Conservation (phyloP, 2,329 filamentous ascomycete genomes). For the Lecanicillium sp. region DNA sequence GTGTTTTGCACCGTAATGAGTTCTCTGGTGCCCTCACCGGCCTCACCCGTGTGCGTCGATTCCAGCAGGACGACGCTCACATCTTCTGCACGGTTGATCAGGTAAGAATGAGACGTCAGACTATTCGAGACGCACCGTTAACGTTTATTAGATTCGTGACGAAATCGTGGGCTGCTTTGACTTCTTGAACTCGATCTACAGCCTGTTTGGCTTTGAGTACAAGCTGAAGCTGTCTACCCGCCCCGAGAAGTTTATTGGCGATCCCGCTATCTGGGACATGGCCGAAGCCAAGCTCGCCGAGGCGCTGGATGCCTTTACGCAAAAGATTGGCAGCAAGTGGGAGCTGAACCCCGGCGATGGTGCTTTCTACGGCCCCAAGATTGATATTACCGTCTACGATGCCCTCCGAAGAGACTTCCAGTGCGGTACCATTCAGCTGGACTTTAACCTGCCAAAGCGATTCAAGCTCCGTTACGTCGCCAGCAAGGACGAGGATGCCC, state of each 20-base stretch:
- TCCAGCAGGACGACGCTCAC: slow-evolving; percentile 94
- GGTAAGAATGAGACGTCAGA: too few species aligned
- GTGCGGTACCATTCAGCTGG: slow-evolving; percentile 80
- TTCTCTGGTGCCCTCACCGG: slow-evolving; percentile 86
- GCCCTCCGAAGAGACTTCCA: slow-evolving; percentile 62
- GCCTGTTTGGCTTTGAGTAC: slow-evolving; percentile 62
- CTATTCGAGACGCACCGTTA: too few species aligned
- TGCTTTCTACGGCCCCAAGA: slow-evolving; percentile 98
- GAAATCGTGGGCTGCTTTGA: slow-evolving; percentile 75
- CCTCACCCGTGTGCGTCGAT: slow-evolving; percentile 84
- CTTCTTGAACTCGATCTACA: slow-evolving; percentile 68
- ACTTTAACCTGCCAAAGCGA: slow-evolving; percentile 62
- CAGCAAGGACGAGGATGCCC: slow-evolving; percentile 38
- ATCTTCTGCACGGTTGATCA: slow-evolving; percentile 66
- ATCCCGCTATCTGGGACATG: slow-evolving; percentile 79
- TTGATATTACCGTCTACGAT: slow-evolving; percentile 91
- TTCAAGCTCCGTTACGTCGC: slow-evolving; percentile 40
- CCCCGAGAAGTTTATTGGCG: slow-evolving; percentile 80
- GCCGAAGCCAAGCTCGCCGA: slow-evolving; percentile 76
- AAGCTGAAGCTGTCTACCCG: slow-evolving; percentile 92
- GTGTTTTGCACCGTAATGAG: slow-evolving; percentile 91
- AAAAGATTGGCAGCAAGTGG: slow-evolving; percentile 60
- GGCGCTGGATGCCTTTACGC: slow-evolving; percentile 71
- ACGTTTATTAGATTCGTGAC: slow-evolving; percentile 25
- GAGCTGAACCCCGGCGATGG: slow-evolving; percentile 90